Conservation (phyloP, 2,329 filamentous ascomycete genomes). For the Pseudogymnoascus sp. region DNA sequence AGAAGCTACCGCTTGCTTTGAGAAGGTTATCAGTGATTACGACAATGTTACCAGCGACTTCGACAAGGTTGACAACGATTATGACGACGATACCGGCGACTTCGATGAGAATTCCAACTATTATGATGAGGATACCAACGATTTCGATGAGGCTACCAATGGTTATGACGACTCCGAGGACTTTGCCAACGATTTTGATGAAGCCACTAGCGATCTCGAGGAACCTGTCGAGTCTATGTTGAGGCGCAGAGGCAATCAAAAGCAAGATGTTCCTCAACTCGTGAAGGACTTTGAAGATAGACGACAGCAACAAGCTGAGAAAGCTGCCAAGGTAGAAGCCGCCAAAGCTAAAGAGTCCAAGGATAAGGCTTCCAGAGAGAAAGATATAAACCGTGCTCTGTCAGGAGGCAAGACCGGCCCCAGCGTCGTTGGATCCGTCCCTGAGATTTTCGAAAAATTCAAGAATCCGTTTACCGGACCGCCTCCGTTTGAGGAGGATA, state of each 20-base stretch:
- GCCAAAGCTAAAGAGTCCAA: not conserved
- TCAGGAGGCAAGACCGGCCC: not conserved
- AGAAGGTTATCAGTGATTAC: too few relatives aligned
- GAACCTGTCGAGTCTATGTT: not conserved
- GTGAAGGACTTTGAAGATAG: not conserved
- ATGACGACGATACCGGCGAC: too few relatives aligned
- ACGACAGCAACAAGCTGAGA: not conserved
- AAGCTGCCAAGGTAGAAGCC: not conserved
- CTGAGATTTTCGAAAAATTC: not conserved
- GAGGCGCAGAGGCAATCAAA: not conserved
- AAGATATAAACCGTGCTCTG: not conserved
- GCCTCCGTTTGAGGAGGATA: not conserved
- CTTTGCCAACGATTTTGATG: too few relatives aligned
- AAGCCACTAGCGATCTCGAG: too few relatives aligned
- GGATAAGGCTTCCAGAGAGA: not conserved
- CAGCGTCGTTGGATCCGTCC: not conserved
- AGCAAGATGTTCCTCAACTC: not conserved
- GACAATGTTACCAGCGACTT: not conserved
- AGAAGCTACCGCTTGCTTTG: not conserved
- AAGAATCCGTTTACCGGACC: not conserved
- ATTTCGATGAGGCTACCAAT: too few relatives aligned
- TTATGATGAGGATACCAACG: too few relatives aligned
- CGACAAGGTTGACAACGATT: too few relatives aligned
- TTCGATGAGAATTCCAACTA: too few relatives aligned
- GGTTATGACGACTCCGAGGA: too few relatives aligned